Conservation (phyloP, 345 rosid genomes). For the rapeseed (Brassica napus) region DNA sequence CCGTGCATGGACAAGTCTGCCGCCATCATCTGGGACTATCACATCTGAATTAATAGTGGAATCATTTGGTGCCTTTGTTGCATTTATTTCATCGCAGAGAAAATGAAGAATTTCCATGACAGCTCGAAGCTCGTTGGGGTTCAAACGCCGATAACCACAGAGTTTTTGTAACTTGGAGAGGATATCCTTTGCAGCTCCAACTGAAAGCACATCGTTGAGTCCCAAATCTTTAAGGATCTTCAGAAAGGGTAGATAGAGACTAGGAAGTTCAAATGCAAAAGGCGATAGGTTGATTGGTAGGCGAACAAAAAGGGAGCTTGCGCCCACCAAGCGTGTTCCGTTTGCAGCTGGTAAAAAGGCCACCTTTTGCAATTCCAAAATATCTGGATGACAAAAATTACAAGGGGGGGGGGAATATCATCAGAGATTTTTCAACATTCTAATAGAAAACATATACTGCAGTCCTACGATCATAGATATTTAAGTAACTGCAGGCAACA, state of each 20-base stretch:
- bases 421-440: conserved; percentile 15
- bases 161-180: conserved; percentile 70
- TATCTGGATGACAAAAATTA: conserved; percentile 51
- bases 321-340: conserved; percentile 86
- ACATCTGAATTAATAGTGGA: conserved; percentile 56
- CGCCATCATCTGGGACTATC: conserved; percentile 86
- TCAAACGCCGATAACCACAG: conserved; percentile 86
- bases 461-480: background rate
- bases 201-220: conserved; percentile 74
- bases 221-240: conserved; percentile 85
- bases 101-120: conserved; percentile 80
- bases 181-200: conserved; percentile 67
- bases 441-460: conserved; percentile 6
- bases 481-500: background rate
- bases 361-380: conserved; percentile 61
- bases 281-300: conserved; percentile 82
- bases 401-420: conserved; percentile 12
- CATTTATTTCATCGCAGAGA: conserved; percentile 54
- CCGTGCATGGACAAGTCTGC: conserved; percentile 83
- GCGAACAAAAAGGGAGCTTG: conserved; percentile 73
- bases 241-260: conserved; percentile 71
- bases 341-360: conserved; percentile 93
- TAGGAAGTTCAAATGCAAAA: conserved; percentile 88
- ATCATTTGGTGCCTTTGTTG: conserved; percentile 38
- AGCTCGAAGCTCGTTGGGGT: conserved; percentile 94